Conservation (phyloP, 371 early-diverging fungal species). For the Mortierella sp. region DNA sequence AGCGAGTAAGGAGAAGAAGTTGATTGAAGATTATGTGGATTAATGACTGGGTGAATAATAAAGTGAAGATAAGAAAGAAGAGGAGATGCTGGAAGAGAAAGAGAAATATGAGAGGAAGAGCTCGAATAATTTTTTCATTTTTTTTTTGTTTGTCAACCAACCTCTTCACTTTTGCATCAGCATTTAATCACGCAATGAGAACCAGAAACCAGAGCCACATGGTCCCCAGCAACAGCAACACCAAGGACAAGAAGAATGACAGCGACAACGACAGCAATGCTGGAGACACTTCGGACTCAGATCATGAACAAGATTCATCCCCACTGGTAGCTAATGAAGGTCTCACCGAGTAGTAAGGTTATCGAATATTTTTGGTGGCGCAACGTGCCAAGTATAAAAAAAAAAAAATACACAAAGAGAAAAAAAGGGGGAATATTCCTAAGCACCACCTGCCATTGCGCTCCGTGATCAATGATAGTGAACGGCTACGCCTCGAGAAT, state of each 20-base stretch:
- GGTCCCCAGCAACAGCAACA: constrained; percentile 2
- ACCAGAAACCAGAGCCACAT: background rate
- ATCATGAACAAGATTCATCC: constrained; percentile 12
- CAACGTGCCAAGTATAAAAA: constrained; percentile 5
- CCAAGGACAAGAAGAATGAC: background rate
- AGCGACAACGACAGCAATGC: background rate
- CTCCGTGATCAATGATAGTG: constrained; percentile 13
- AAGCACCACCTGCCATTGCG: no score
- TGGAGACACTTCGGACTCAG: constrained; percentile 5
- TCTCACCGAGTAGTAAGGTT: constrained; percentile 26
- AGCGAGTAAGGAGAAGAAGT: background rate
- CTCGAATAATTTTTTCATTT: background rate
- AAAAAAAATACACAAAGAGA: background rate
- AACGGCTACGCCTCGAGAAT: constrained; percentile 47
- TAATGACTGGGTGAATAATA: background rate
- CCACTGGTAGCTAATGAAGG: background rate
- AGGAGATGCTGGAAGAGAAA: background rate
- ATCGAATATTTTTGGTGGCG: constrained; percentile 31
- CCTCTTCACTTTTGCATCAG: constrained; percentile 5
- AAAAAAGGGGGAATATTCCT: background rate
- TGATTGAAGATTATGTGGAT: background rate
- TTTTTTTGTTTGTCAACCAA: constrained; percentile 12
- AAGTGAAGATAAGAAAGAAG: no score
- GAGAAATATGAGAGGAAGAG: background rate
- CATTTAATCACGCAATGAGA: constrained; percentile 8